Conservation (phyloP, 169 alveolate species). For the Plasmodium coatneyi region DNA sequence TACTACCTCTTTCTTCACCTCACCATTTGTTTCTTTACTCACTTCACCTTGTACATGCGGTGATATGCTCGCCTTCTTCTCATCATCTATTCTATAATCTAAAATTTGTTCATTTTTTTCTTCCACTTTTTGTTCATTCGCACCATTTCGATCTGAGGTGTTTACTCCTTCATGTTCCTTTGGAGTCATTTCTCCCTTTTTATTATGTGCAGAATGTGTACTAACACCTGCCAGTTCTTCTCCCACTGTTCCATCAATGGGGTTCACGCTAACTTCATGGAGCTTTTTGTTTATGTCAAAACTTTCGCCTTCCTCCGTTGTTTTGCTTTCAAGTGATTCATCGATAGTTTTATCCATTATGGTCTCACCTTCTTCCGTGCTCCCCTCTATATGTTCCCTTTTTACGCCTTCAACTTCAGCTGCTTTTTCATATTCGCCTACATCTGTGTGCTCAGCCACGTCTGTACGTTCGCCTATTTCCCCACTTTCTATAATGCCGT, state of each 20-base stretch:
- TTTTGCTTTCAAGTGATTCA: not conserved
- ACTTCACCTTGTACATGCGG: not conserved
- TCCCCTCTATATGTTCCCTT: not conserved
- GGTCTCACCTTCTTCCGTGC: not conserved
- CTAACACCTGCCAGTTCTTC: not conserved
- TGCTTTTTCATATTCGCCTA: not conserved
- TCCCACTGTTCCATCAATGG: not conserved
- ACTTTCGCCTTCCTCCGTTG: not conserved
- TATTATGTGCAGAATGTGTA: not conserved
- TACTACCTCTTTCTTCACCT: not conserved
- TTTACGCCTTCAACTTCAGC: not conserved
- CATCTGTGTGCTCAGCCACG: not conserved
- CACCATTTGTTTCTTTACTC: not conserved
- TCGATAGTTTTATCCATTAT: not conserved
- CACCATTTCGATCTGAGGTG: constrained; percentile 16
- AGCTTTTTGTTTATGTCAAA: not conserved
- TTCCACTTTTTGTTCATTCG: not conserved
- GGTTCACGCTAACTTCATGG: not conserved
- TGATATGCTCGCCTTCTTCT: not conserved
- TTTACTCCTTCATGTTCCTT: not conserved
- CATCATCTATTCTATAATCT: not conserved
- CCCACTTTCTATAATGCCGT: not conserved
- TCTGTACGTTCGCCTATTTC: not conserved
- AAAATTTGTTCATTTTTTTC: not conserved
- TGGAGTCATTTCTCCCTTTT: not conserved